These are phyloP conservation scores for Pythium scleroteichum DNA, from an alignment of 352 stramenopile genomes.

Conservation along the genomic window DNA sequence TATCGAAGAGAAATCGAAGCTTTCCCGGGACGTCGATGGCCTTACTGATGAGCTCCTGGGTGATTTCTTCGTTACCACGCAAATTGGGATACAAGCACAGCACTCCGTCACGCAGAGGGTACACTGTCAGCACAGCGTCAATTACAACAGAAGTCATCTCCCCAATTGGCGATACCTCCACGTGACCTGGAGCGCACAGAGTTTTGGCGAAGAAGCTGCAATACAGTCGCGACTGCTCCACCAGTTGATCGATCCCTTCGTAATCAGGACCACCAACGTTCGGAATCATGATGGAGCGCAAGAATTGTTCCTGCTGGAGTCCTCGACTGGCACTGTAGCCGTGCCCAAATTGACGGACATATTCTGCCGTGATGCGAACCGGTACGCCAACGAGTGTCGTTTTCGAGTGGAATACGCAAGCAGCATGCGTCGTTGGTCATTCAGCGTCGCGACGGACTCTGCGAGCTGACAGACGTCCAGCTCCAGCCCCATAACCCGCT, in stretches of 20 bases:
- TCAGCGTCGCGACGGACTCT: constrained; percentile 38
- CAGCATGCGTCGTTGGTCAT: constrained; percentile 17
- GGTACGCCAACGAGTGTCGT: constrained; percentile 26
- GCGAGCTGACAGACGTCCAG: constrained; percentile 39
- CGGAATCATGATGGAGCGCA: constrained; percentile 51
- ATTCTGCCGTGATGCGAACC: constrained; percentile 42
- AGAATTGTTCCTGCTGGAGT: constrained; percentile 45
- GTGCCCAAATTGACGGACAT: constrained; percentile 52
- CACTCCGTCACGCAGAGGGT: neutral
- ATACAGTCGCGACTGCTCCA: constrained; percentile 60
- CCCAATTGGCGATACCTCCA: constrained; percentile 38
- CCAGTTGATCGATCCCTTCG: constrained; percentile 43
- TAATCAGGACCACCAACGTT: constrained; percentile 53
- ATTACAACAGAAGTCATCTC: constrained; percentile 55
- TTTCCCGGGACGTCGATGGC: constrained; percentile 44
- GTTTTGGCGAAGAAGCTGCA: constrained; percentile 41
- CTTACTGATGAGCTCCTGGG: constrained; percentile 51
- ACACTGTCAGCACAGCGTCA: constrained; percentile 31
- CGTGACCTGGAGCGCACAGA: constrained; percentile 30
- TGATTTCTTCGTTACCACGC: constrained; percentile 34
- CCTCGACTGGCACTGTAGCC: neutral
- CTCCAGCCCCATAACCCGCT: neutral
- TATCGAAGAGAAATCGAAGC: constrained; percentile 58
- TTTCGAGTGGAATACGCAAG: constrained; percentile 4
- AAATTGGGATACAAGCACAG: constrained; percentile 46